These are phyloP conservation scores for Ogataea allantospora DNA, from an alignment of 805 yeast genomes.

Conservation along the genomic window DNA sequence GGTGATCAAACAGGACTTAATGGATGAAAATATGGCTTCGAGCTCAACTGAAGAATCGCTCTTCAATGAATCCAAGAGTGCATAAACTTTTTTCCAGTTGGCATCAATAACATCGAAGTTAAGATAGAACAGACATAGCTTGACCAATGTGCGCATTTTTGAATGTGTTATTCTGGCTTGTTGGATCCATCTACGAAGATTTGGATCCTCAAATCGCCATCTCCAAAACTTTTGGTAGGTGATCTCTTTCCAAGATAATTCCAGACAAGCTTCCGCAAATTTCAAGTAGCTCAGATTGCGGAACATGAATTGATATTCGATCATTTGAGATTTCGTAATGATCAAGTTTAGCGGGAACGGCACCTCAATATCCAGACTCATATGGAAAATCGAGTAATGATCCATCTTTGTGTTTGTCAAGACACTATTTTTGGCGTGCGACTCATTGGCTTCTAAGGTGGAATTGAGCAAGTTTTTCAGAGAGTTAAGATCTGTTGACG, in stretches of 20 bases:
- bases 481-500: constrained; percentile 42
- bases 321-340: constrained; percentile 63
- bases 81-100: constrained; percentile 45
- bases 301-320: constrained; percentile 77
- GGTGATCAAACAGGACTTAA: constrained; percentile 60
- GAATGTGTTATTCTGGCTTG: constrained; percentile 54
- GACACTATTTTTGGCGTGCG: constrained; percentile 10
- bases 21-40: constrained; percentile 41
- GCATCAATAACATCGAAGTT: constrained; percentile 58
- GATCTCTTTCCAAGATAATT: constrained; percentile 70
- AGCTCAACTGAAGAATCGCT: constrained; percentile 28
- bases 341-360: constrained; percentile 88
- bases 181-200: constrained; percentile 52
- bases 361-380: constrained; percentile 56
- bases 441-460: constrained; percentile 35
- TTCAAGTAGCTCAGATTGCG: constrained; percentile 67
- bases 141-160: constrained; percentile 55
- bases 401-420: constrained; percentile 36
- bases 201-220: constrained; percentile 40
- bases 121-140: constrained; percentile 53
- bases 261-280: constrained; percentile 57
- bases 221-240: constrained; percentile 67
- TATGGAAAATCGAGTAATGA: constrained; percentile 46
- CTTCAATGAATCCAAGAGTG: constrained; percentile 26
- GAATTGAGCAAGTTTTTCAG: constrained; percentile 44